Evolutionary conservation across 2,329 filamentous ascomycete genomes (phyloP), one percentile per base, ranked within the genome.

Genomic region (Fusarium globosum): DNA sequence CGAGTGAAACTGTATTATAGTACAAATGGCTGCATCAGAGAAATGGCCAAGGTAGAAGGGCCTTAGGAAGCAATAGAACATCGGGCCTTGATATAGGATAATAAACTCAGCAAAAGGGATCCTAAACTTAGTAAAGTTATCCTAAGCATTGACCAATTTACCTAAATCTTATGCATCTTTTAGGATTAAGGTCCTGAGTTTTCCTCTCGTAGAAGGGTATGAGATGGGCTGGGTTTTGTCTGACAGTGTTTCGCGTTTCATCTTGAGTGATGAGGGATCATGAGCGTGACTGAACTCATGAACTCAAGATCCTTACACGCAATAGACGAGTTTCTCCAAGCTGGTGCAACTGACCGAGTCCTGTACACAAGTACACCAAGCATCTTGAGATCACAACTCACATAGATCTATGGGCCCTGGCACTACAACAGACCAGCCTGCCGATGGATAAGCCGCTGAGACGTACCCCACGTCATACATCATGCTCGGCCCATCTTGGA

Each of bases 401-500:
- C 38, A 42, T 10, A 39, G 13, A 33, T 21, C 23, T 6, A 28
- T 5, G 7, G 10, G 14, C 21, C 9, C 15, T 38, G 23, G 6
- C 7, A 21, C 21, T 18, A 49, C 2, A 6, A 49, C 2, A 6
- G 16, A 35, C 16, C 28, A n/a, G 10, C 49, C 53, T 49, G 26
- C 41, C 23, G 26, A 23, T 6, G 38, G 23, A 61, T 21, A 58
- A 66, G 26, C 36, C 36, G 43, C 35, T 30, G 35, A n/a, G 14
- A 33, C 35, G 33, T 43, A 68, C 52, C 36, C 58, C 59, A 53
- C 59, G 41, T 35, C 52, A 69, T 72, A 23, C 55, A 65, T 69
- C 61, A 61, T 73, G 57, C 41, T 73, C 67, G 67, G 58, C 45
- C 48, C 57, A 73, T 67, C 57, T 67, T 13, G 41, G 56, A 23